Conservation (phyloP, 106 monocot species). For the Dactylorhiza incarnata region DNA sequence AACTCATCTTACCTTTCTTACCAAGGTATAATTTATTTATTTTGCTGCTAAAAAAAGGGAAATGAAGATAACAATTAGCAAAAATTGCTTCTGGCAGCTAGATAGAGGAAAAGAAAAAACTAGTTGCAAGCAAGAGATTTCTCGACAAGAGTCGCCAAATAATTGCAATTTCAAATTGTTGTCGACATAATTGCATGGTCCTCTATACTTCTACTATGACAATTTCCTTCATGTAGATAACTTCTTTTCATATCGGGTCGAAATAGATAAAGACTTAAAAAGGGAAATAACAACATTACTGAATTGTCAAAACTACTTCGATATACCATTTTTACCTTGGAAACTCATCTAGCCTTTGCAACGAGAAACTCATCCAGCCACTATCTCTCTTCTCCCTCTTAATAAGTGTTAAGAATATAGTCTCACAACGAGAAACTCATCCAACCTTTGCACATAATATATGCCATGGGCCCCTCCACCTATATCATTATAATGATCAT, state of each 20-base stretch:
- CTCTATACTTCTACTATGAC: background rate
- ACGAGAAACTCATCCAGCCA: too few species aligned
- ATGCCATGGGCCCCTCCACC: too few species aligned
- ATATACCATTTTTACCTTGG: background rate
- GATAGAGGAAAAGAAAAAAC: background rate
- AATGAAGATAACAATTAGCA: background rate
- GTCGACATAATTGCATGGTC: background rate
- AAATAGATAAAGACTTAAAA: too few species aligned
- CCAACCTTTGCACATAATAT: too few species aligned
- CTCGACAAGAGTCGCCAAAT: background rate
- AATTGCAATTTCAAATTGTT: too few species aligned
- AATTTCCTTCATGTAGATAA: background rate
- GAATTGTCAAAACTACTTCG: too few species aligned
- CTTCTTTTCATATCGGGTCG: background rate
- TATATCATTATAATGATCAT: too few species aligned
- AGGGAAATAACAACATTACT: too few species aligned
- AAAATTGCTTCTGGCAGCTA: background rate
- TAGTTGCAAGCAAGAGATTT: background rate
- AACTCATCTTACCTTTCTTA: background rate
- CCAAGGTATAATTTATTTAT: background rate
- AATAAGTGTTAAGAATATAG: too few species aligned
- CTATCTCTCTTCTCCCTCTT: too few species aligned
- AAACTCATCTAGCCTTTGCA: too few species aligned
- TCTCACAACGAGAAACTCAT: too few species aligned
- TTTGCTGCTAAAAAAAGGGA: background rate